A percentile compares a stretch with the other conserved stretches of the same genome.
Conservation (phyloP, 805 yeast genomes). For the Starmerella sp. region DNA sequence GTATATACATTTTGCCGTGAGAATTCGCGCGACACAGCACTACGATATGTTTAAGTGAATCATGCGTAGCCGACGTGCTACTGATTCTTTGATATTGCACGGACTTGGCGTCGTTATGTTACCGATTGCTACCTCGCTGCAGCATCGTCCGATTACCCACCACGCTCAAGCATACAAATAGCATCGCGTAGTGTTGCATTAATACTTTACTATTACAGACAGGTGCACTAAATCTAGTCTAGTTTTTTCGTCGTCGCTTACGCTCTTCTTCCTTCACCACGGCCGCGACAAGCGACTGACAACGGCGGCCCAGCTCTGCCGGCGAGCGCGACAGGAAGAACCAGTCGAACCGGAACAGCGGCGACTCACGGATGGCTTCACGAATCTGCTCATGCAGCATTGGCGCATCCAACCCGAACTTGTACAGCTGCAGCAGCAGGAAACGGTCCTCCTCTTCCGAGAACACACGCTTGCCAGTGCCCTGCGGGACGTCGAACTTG, state of each 20-base stretch:
- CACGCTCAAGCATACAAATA: too few species aligned
- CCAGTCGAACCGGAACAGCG: constrained; percentile 77
- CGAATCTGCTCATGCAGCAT: constrained; percentile 70
- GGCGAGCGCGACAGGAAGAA: constrained; percentile 72
- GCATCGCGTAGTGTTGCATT: too few species aligned
- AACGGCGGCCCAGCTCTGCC: constrained; percentile 69
- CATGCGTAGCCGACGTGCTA: too few species aligned
- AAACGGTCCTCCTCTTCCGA: constrained; percentile 88
- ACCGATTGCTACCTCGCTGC: too few species aligned
- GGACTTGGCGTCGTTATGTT: too few species aligned
- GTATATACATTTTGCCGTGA: not conserved
- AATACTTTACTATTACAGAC: not conserved
- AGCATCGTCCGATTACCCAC: too few species aligned
- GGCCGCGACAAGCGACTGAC: constrained; percentile 64
- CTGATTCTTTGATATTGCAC: too few species aligned
- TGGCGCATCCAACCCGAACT: constrained; percentile 67
- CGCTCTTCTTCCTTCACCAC: constrained; percentile 50
- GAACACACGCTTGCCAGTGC: constrained; percentile 54
- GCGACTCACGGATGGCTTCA: constrained; percentile 59
- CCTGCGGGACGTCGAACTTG: constrained; percentile 47
- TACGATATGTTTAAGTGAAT: too few species aligned
- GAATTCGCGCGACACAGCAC: too few species aligned
- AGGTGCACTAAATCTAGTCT: not conserved
- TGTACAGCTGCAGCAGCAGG: constrained; percentile 64
- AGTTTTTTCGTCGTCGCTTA: constrained; percentile 5